A percentile compares a stretch with the other conserved stretches of the same genome.
phyloP scores from a whole-genome alignment of 148 eudicot species.

The Vaccinium corymbosum region DNA sequence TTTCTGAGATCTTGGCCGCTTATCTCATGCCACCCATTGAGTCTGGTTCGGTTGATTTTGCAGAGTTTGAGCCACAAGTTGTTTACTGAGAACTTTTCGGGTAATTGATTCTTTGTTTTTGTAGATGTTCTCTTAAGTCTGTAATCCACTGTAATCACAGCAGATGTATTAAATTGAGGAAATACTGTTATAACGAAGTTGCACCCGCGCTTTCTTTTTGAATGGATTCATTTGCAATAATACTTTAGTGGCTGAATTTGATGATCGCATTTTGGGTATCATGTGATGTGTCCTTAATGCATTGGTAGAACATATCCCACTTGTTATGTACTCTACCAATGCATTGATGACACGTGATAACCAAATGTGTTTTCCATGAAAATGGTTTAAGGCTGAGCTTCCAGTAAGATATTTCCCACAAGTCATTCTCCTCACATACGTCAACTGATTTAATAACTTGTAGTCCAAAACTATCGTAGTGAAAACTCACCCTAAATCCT shows the following conservation, averaged over 20 bases:
- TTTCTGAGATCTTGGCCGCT: slow-evolving; percentile 79
- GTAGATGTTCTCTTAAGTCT: background rate
- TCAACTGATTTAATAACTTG: too few species aligned
- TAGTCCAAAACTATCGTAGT: too few species aligned
- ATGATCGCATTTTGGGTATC: background rate
- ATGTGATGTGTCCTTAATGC: background rate
- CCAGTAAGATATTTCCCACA: too few species aligned
- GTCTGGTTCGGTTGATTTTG: slow-evolving; percentile 93
- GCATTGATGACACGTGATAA: background rate
- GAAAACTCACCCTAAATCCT: background rate
- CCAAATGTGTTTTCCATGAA: background rate
- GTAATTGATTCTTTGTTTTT: background rate
- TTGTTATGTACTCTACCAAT: background rate
- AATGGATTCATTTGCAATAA: background rate
- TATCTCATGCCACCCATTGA: slow-evolving; percentile 96
- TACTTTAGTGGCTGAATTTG: background rate
- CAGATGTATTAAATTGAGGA: background rate
- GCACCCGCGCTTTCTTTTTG: background rate
- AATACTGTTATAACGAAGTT: background rate
- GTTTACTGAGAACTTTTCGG: slow-evolving; percentile 46
- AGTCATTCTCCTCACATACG: too few species aligned
- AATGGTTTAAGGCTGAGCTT: background rate
- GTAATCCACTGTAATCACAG: background rate
- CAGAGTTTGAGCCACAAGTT: slow-evolving; percentile 92
- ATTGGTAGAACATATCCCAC: background rate